Base-by-base conservation (phyloP, 495 filamentous ascomycete species). In the Chaetomidium leptoderma region DNA sequence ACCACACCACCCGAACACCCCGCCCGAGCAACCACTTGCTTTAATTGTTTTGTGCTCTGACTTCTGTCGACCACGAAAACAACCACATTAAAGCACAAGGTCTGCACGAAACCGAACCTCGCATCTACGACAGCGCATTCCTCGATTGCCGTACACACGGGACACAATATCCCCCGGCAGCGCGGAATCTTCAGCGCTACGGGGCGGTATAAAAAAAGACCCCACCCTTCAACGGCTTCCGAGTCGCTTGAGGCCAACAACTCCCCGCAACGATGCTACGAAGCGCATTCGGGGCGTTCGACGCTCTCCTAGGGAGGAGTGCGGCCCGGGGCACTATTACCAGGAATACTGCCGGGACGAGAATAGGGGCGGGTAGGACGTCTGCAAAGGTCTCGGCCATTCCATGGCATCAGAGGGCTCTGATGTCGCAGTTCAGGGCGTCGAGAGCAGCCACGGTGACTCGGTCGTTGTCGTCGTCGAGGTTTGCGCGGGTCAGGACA, bases 191-290 rank as follows among this genome's bases (percentile, higher is more conserved):
- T 10, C 19, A 11, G 10, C n/a, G 16, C 19, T 24, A 0, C 47
- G 4, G 30, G 1, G 16, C 9, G 16, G 7, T 48, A 26, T 10
- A 29, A 26, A 16, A 6, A n/a, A n/a, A n/a, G n/a, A n/a, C n/a
- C n/a, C n/a, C n/a, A n/a, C n/a, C n/a, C n/a, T n/a, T n/a, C n/a
- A n/a, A n/a, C n/a, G n/a, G n/a, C n/a, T n/a, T n/a, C n/a, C n/a
- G n/a, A n/a, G n/a, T n/a, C n/a, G n/a, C n/a, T n/a, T n/a, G n/a
- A n/a, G n/a, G n/a, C n/a, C n/a, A n/a, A n/a, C n/a, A n/a, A n/a
- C n/a, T n/a, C n/a, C n/a, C n/a, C n/a, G n/a, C 21, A 17, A 44
- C 16, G 5, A 68, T 68, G 66, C 19, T 60, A 29, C 64, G 63
- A 42, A 62, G 50, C 21, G 49, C 56, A 33, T 53, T 64, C 43